Conservation (phyloP, 441 rosid genomes). For the Euphorbia neoarborescens region DNA sequence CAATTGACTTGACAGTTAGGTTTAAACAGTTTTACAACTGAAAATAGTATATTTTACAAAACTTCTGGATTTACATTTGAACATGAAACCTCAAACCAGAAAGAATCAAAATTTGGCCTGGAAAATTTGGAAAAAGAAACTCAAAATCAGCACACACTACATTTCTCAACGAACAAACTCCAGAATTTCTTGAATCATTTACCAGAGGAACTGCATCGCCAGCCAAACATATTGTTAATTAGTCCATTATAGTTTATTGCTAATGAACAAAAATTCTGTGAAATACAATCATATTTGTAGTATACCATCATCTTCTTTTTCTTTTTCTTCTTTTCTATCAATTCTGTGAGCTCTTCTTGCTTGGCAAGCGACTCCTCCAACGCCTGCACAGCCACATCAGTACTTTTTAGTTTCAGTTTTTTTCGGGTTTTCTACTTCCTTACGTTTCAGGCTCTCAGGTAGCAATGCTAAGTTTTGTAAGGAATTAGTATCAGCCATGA, state of each 20-base stretch:
- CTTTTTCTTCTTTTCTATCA: slow-evolving; percentile 74
- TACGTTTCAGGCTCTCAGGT: background rate
- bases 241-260: background rate
- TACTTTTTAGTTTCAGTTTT: background rate
- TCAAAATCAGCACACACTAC: slow-evolving; percentile 17
- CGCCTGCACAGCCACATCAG: slow-evolving; percentile 37
- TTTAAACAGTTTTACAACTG: too few species aligned
- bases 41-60: too few species aligned
- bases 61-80: slow-evolving; percentile 18
- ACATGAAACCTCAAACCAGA: slow-evolving; percentile 14
- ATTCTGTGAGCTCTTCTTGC: slow-evolving; percentile 63
- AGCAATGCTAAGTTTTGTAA: too few species aligned
- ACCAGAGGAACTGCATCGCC: slow-evolving; percentile 42
- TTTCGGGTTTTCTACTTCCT: background rate
- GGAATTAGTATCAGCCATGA: too few species aligned
- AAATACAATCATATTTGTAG: slow-evolving; percentile 1
- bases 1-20: too few species aligned
- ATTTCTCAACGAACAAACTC: slow-evolving; percentile 18
- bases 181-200: slow-evolving; percentile 21
- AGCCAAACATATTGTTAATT: slow-evolving; percentile 8
- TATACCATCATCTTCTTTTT: slow-evolving; percentile 72
- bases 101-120: slow-evolving; percentile 18
- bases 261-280: background rate
- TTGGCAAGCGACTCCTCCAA: slow-evolving; percentile 56
- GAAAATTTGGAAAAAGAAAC: background rate